Evolutionary conservation across 495 filamentous ascomycete species (phyloP), one percentile per base, ranked within the genome.

Genomic region (Hypoxylon subgilvum): DNA sequence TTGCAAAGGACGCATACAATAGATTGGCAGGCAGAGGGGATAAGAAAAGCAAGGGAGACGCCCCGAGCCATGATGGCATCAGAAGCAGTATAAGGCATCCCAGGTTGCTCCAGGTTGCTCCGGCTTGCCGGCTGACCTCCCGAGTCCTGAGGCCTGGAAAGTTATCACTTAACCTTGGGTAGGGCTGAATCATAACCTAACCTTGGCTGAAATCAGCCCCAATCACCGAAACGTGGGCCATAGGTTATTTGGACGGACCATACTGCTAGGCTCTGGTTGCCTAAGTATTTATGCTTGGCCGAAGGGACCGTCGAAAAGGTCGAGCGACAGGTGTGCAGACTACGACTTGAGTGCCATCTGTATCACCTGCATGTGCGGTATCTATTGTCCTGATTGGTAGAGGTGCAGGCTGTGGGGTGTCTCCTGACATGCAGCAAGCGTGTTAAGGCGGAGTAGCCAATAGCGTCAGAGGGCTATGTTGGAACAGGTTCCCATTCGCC

Each of bases 201-300:
- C 8, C 40, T 53, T 41, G 42, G 60, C 60, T 63, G 60, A 53
- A 50, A 39, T 64, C 61, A 64, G 61, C 61, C 61, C 54, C 44
- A 4, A 53, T 54, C 36, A 64, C 61, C 61, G 61, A 64, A 30
- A 51, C 39, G 49, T 50, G 34, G 52, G 12, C 45, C 51, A 3
- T 3, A n/a, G 12, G 5, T n/a, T n/a, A n/a, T n/a, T n/a, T n/a
- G n/a, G n/a, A n/a, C n/a, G n/a, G n/a, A n/a, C n/a, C n/a, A n/a
- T n/a, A n/a, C n/a, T n/a, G n/a, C n/a, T 6, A 13, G 6, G 27
- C 10, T 5, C 27, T 30, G 27, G 27, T 30, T 10, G 27, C 5
- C 27, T 30, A 30, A 30, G 35, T 34, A 51, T 36, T 38, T 39
- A 12, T 36, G 31, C n/a, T n/a, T n/a, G n/a, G n/a, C n/a, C n/a